Evolutionary conservation across 345 rosid species (phyloP).

Genomic region (Nasturtium officinale): DNA sequence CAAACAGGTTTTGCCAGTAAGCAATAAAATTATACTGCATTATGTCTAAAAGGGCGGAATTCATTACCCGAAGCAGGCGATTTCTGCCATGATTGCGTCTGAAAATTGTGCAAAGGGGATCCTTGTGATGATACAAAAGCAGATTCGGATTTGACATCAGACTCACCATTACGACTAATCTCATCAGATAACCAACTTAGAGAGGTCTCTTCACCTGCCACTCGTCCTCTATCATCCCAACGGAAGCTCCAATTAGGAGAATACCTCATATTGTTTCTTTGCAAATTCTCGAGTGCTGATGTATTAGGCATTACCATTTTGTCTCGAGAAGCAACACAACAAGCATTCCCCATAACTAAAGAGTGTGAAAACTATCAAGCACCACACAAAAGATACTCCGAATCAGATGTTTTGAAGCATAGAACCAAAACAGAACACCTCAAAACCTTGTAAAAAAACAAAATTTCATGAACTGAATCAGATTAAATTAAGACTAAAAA

Average conservation of each 20-base stretch:
- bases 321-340: slow-evolving; percentile 93
- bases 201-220: slow-evolving; percentile 85
- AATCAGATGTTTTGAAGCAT: not conserved
- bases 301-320: slow-evolving; percentile 60
- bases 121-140: slow-evolving; percentile 68
- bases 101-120: slow-evolving; percentile 58
- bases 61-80: slow-evolving; percentile 80
- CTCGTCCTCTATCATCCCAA: slow-evolving; percentile 93
- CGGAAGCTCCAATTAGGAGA: slow-evolving; percentile 93
- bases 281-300: slow-evolving; percentile 59
- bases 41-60: not conserved
- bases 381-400: not conserved
- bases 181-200: slow-evolving; percentile 72
- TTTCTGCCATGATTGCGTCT: slow-evolving; percentile 60
- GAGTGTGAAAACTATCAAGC: not conserved
- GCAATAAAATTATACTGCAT: not conserved
- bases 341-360: slow-evolving; percentile 83
- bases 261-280: slow-evolving; percentile 68
- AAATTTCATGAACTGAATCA: not conserved
- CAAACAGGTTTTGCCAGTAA: not conserved
- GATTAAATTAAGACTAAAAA: slow-evolving; percentile 5
- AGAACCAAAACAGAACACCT: slow-evolving; percentile 20
- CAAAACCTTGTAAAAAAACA: slow-evolving; percentile 5
- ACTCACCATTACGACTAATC: slow-evolving; percentile 52
- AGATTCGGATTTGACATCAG: slow-evolving; percentile 63